Conservation (phyloP, 352 stramenopile genomes). For the Phytophthora litchii region DNA sequence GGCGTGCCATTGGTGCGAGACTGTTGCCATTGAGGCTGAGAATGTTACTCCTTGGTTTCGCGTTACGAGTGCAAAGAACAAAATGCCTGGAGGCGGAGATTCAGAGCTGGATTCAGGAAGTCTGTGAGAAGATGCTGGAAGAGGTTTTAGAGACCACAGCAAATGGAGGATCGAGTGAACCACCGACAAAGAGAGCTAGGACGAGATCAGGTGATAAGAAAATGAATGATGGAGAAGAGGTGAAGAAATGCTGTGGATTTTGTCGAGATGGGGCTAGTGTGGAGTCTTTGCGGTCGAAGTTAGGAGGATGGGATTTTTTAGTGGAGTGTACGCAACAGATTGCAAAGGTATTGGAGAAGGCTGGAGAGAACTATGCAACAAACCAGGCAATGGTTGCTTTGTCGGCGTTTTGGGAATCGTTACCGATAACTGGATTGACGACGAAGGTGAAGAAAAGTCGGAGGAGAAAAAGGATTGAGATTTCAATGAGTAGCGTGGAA, state of each 20-base stretch:
- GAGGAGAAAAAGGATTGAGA: constrained; percentile 17
- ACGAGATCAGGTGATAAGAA: constrained; percentile 16
- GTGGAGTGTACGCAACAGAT: constrained; percentile 27
- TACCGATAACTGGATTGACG: constrained; percentile 11
- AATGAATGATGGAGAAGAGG: neutral
- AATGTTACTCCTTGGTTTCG: constrained; percentile 38
- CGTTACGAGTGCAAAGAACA: constrained; percentile 23
- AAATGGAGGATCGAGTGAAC: constrained; percentile 7
- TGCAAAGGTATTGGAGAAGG: constrained; percentile 25
- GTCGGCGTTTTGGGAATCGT: constrained; percentile 28
- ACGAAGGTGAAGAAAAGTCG: constrained; percentile 14
- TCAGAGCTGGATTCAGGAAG: constrained; percentile 38
- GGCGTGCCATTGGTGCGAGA: constrained; percentile 19
- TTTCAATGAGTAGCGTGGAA: constrained; percentile 15
- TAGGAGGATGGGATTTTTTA: constrained; percentile 31
- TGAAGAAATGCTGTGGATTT: constrained; percentile 28
- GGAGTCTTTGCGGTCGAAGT: constrained; percentile 18
- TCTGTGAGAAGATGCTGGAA: constrained; percentile 50
- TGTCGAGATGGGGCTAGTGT: constrained; percentile 29
- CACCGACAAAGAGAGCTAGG: constrained; percentile 13
- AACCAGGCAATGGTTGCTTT: constrained; percentile 30
- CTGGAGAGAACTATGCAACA: constrained; percentile 22
- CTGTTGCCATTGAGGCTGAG: constrained; percentile 36
- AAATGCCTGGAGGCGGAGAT: constrained; percentile 12
- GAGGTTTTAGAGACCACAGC: constrained; percentile 42